Evolutionary conservation across 1,284 basidiomycete species (phyloP).

Genomic region (Trametes polyzona): DNA sequence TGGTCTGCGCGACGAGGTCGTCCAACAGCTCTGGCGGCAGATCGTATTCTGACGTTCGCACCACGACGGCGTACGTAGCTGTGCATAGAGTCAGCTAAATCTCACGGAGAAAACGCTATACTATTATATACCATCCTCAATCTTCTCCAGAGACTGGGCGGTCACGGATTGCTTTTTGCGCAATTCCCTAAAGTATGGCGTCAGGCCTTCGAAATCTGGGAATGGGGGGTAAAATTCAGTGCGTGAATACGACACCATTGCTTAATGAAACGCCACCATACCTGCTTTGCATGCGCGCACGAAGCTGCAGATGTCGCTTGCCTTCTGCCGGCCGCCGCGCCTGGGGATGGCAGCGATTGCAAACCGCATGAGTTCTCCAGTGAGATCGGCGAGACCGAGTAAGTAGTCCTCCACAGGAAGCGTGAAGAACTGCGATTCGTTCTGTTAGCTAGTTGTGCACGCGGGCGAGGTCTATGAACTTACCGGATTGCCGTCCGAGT

Average conservation of each 20-base stretch:
- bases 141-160: slow-evolving; percentile 85
- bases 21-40: slow-evolving; percentile 67
- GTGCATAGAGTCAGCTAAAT: background rate
- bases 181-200: slow-evolving; percentile 72
- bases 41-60: slow-evolving; percentile 74
- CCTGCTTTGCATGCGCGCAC: slow-evolving; percentile 83
- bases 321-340: slow-evolving; percentile 72
- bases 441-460: background rate
- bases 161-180: slow-evolving; percentile 91
- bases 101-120: background rate
- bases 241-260: too few species aligned
- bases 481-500: slow-evolving; percentile 63
- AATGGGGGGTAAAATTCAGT: background rate
- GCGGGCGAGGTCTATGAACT: background rate
- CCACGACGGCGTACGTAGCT: slow-evolving; percentile 74
- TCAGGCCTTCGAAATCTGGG: slow-evolving; percentile 77
- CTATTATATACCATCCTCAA: slow-evolving; percentile 78
- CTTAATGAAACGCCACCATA: slow-evolving; percentile 35
- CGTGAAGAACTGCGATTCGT: slow-evolving; percentile 59
- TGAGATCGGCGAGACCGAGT: slow-evolving; percentile 91
- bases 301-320: slow-evolving; percentile 74
- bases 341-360: slow-evolving; percentile 80
- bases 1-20: slow-evolving; percentile 59
- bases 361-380: slow-evolving; percentile 96
- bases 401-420: slow-evolving; percentile 84